phyloP scores from a whole-genome alignment of 176 grass and related monocot genomes.

The Hsuehochloa calcarea region DNA sequence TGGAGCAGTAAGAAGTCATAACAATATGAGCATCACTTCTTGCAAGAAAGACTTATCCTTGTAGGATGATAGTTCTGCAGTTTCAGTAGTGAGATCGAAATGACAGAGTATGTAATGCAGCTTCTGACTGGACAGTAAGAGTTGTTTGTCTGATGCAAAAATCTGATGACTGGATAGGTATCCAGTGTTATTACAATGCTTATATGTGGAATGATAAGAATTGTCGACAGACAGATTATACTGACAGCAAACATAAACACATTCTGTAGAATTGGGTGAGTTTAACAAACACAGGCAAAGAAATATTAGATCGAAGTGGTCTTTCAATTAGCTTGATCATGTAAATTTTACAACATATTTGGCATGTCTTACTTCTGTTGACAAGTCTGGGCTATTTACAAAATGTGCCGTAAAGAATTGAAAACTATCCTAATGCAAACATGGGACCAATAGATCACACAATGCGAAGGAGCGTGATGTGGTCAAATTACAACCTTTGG shows the following conservation, averaged over 20 bases:
- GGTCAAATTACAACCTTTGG: slow-evolving; percentile 32
- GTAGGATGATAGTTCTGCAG: neutral
- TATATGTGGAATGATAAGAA: neutral
- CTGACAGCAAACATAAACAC: neutral
- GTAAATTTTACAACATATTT: slow-evolving; percentile 27
- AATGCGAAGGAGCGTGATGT: slow-evolving; percentile 14
- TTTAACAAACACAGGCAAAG: neutral
- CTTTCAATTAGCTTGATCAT: slow-evolving; percentile 14
- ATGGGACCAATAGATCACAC: slow-evolving; percentile 28
- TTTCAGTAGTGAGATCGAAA: neutral
- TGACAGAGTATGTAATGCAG: neutral
- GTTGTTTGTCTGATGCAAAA: slow-evolving; percentile 5
- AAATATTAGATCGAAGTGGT: slow-evolving; percentile 5
- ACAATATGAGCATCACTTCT: neutral
- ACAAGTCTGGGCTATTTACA: slow-evolving; percentile 60
- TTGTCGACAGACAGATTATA: neutral
- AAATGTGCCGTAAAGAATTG: slow-evolving; percentile 37
- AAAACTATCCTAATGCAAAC: slow-evolving; percentile 29
- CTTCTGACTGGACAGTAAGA: neutral
- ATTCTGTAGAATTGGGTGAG: neutral
- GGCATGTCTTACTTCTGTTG: slow-evolving; percentile 45
- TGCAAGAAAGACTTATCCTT: neutral
- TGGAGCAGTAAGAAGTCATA: neutral
- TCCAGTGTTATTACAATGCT: neutral
- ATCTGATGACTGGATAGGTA: neutral